Conservation (phyloP, 306 rosid species). For the Trifolium repens region DNA sequence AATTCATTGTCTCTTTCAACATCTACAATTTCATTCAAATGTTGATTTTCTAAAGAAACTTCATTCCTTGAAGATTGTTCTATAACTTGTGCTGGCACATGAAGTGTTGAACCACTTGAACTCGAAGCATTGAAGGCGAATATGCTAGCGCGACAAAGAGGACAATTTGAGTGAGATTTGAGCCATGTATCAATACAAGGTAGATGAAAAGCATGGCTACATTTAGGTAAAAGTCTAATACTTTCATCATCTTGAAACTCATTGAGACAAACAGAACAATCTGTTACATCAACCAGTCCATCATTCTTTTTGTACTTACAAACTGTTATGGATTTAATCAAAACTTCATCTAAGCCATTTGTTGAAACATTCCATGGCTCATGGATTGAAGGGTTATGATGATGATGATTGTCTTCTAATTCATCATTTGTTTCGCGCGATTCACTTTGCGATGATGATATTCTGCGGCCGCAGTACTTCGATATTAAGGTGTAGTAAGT, state of each 20-base stretch:
- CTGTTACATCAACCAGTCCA: constrained; percentile 69
- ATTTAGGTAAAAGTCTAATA: constrained; percentile 79
- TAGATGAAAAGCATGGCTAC: constrained; percentile 90
- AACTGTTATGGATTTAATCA: constrained; percentile 71
- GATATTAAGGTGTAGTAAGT: constrained; percentile 82
- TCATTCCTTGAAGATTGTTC: constrained; percentile 49
- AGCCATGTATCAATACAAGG: constrained; percentile 95
- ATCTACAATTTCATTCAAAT: constrained; percentile 33
- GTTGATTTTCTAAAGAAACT: constrained; percentile 41
- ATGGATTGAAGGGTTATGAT: constrained; percentile 59
- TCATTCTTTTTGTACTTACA: constrained; percentile 81
- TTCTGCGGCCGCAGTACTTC: constrained; percentile 68
- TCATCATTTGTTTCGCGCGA: constrained; percentile 45
- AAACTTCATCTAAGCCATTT: constrained; percentile 76
- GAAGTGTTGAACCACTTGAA: constrained; percentile 40
- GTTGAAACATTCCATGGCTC: constrained; percentile 74
- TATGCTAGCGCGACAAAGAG: constrained; percentile 79
- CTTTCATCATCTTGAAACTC: constrained; percentile 82
- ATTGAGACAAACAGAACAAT: constrained; percentile 87
- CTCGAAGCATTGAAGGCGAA: constrained; percentile 47
- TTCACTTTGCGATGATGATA: constrained; percentile 43
- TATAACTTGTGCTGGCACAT: constrained; percentile 14
- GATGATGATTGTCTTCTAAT: constrained; percentile 48
- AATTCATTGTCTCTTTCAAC: constrained; percentile 40
- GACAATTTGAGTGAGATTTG: constrained; percentile 87